phyloP scores from a whole-genome alignment of 2,329 filamentous ascomycete species.

The Fonsecaea nubica region DNA sequence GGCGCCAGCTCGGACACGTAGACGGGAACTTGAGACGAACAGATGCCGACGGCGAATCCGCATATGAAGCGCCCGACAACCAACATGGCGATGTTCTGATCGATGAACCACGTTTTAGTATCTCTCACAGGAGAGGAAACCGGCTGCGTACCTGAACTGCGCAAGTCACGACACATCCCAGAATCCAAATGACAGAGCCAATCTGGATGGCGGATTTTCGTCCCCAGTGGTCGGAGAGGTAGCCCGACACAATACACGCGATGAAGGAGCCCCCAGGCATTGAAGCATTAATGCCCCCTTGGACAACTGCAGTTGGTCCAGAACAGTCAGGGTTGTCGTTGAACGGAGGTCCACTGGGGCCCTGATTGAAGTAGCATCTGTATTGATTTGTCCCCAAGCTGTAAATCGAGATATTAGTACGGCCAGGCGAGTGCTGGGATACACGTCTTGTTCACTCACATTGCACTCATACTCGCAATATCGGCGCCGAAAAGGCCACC shows the following conservation, averaged over 20 bases:
- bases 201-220: constrained; percentile 58
- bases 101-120: too few species aligned
- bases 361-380: constrained; percentile 57
- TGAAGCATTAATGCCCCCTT: constrained; percentile 48
- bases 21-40: constrained; percentile 72
- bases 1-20: constrained; percentile 64
- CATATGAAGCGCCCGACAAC: constrained; percentile 54
- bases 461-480: constrained; percentile 59
- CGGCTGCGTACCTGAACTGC: constrained; percentile 37
- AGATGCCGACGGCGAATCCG: constrained; percentile 75
- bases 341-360: constrained; percentile 32
- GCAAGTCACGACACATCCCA: constrained; percentile 41
- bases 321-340: constrained; percentile 43
- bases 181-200: constrained; percentile 68
- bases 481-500: constrained; percentile 66
- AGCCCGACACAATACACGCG: constrained; percentile 58
- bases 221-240: constrained; percentile 59
- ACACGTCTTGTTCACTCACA: constrained; percentile 29
- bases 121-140: too few species aligned
- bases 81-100: constrained; percentile 48
- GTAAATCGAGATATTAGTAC: too few species aligned
- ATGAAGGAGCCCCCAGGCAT: constrained; percentile 49
- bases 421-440: too few species aligned
- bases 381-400: constrained; percentile 58
- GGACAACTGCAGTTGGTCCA: constrained; percentile 5